Conservation (phyloP, 2,329 filamentous ascomycete species). For the Penicillium sp. region DNA sequence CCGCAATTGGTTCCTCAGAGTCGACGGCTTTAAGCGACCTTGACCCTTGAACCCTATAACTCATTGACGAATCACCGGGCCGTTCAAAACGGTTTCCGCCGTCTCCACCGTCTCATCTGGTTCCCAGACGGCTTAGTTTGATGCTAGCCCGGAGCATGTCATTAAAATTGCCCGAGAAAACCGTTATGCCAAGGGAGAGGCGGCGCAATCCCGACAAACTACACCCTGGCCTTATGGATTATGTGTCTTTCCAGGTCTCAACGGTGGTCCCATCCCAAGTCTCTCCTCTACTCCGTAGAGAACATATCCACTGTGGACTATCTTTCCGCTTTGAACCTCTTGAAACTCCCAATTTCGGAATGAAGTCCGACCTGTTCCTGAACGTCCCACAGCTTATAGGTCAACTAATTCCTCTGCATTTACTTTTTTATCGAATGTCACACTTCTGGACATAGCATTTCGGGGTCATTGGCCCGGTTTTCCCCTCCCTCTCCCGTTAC, state of each 20-base stretch:
- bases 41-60: constrained; percentile 19
- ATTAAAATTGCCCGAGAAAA: constrained; percentile 19
- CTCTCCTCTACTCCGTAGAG: too few relatives aligned
- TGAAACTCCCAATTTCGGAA: neutral
- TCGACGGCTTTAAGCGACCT: constrained; percentile 14
- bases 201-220: constrained; percentile 21
- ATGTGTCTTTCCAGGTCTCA: neutral
- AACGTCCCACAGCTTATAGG: constrained; percentile 4
- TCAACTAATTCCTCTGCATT: constrained; percentile 3
- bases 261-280: constrained; percentile 2
- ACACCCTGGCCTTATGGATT: constrained; percentile 17
- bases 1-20: constrained; percentile 6
- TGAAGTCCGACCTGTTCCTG: constrained; percentile 11
- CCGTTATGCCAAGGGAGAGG: constrained; percentile 27
- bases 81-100: neutral
- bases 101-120: constrained; percentile 12
- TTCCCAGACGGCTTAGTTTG: constrained; percentile 16
- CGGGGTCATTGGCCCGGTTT: constrained; percentile 12
- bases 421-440: constrained; percentile 8
- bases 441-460: constrained; percentile 13
- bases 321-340: neutral
- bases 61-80: constrained; percentile 12
- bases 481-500: constrained; percentile 11
- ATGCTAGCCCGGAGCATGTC: constrained; percentile 20
- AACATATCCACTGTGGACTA: neutral